phyloP scores from a whole-genome alignment of 1,139 yeast species.

The Candida tunisiensis region DNA sequence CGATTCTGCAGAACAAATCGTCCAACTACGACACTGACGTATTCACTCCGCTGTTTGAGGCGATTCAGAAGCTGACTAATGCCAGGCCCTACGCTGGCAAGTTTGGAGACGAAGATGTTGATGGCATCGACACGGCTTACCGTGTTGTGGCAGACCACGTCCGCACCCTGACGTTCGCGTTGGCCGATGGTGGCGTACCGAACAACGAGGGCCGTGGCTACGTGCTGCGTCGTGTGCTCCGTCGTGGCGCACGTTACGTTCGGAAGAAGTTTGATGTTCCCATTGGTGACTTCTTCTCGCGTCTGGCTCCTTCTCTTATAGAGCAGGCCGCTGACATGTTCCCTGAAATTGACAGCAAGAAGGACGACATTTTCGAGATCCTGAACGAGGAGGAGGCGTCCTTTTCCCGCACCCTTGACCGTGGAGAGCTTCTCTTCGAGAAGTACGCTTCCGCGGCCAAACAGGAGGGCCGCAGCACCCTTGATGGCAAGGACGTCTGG shows the following conservation, averaged over 20 bases:
- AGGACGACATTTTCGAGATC: slow-evolving; percentile 69
- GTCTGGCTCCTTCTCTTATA: slow-evolving; percentile 82
- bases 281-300: slow-evolving; percentile 83
- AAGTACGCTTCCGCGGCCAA: slow-evolving; percentile 77
- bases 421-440: slow-evolving; percentile 95
- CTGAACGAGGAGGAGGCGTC: slow-evolving; percentile 92
- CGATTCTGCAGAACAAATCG: slow-evolving; percentile 74
- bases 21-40: slow-evolving; percentile 98
- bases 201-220: slow-evolving; percentile 98
- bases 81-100: slow-evolving; percentile 83
- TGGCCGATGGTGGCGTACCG: slow-evolving; percentile 98
- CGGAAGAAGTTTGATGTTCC: slow-evolving; percentile 94
- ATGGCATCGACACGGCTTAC: slow-evolving; percentile 95
- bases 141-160: slow-evolving; percentile 98
- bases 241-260: slow-evolving; percentile 96
- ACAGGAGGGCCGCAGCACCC: slow-evolving; percentile 53
- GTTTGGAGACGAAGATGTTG: slow-evolving; percentile 81
- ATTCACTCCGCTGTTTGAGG: slow-evolving; percentile 69
- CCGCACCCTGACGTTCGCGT: slow-evolving; percentile 87
- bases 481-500: slow-evolving; percentile 95
- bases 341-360: slow-evolving; percentile 73
- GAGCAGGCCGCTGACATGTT: slow-evolving; percentile 76
- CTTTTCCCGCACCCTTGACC: slow-evolving; percentile 85
- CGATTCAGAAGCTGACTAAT: slow-evolving; percentile 84
- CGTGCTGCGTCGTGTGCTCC: slow-evolving; percentile 85